Evolutionary conservation across 352 stramenopile genomes (phyloP), one percentile per base, ranked within the genome.

Genomic region (Phytopythium oedochilum): DNA sequence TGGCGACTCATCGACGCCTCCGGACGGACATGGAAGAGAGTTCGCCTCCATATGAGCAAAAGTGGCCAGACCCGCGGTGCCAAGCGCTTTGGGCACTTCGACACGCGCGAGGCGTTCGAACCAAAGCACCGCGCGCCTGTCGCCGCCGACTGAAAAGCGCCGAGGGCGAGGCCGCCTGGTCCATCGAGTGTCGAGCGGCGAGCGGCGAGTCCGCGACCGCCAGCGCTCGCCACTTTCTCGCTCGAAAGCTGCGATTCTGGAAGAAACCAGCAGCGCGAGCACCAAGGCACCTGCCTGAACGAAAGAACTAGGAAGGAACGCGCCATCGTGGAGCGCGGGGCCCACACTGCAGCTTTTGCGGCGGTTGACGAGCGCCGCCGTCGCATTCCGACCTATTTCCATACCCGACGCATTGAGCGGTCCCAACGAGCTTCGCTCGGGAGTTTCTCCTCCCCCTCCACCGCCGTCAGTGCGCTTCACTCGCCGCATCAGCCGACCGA

Each of bases 161-260:
- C 5, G 29, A 10, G 29, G 29, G 29, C 29, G 29, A 34, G 29
- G 29, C 29, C 5, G 29, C 29, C 5, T 11, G 29, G 7, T 15
- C 10, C 7, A 6, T 36, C 32, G 10, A 36, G 32, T 11, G 39
- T 10, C 14, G 26, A 39, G 4, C n/a, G 29, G 18, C 26, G n/a
- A 38, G 29, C n/a, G n/a, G n/a, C n/a, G n/a, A n/a, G n/a, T n/a
- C n/a, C n/a, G n/a, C n/a, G n/a, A n/a, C n/a, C n/a, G n/a, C 15
- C 40, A 31, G 28, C 20, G 44, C 29, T 36, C 29, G 46, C 29
- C 46, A 39, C 32, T 34, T 51, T 51, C 26, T 51, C 18, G 44
- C 44, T 34, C 44, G 23, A 51, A 36, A 50, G 38, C 36, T 51
- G 44, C 40, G 11, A 20, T n/a, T 10, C 14, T 46, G 22, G 40